phyloP scores from a whole-genome alignment of 2,329 filamentous ascomycete genomes.

The Hypoxylon sp. region DNA sequence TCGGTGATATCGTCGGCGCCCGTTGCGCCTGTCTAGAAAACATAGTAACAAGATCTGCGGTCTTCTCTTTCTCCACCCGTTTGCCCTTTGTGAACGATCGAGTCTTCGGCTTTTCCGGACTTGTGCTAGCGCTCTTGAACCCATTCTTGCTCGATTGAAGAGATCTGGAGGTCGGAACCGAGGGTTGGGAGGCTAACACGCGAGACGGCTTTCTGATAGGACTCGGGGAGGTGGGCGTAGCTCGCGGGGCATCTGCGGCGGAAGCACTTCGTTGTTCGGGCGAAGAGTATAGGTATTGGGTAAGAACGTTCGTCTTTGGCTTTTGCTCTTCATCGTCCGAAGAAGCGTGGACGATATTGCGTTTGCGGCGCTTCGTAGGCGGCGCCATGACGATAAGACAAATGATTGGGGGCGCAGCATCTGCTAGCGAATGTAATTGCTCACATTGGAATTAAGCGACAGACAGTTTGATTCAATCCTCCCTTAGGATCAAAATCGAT shows the following conservation, averaged over 20 bases:
- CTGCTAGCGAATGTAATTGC: constrained; percentile 32
- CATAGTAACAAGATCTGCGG: constrained; percentile 68
- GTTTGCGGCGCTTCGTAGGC: constrained; percentile 70
- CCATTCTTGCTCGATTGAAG: constrained; percentile 49
- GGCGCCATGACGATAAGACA: constrained; percentile 63
- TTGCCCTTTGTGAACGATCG: constrained; percentile 53
- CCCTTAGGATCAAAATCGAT: constrained; percentile 1
- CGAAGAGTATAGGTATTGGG: constrained; percentile 67
- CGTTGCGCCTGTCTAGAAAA: constrained; percentile 73
- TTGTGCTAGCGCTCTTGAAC: constrained; percentile 58
- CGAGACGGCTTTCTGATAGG: constrained; percentile 47
- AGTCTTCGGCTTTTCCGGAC: constrained; percentile 60
- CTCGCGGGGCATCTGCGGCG: constrained; percentile 31
- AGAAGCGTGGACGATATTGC: constrained; percentile 65
- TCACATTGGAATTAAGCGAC: constrained; percentile 14
- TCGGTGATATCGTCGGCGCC: constrained; percentile 54
- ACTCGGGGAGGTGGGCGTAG: constrained; percentile 45
- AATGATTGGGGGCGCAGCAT: constrained; percentile 45
- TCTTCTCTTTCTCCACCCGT: constrained; percentile 64
- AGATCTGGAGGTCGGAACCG: constrained; percentile 45
- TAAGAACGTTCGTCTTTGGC: constrained; percentile 61
- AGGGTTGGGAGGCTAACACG: constrained; percentile 37
- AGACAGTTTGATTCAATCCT: neutral
- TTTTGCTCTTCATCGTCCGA: constrained; percentile 64
- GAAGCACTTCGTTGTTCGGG: constrained; percentile 58